A percentile compares a stretch with the other conserved stretches of the same genome.
These are phyloP conservation scores for Fusarium nanum DNA, from an alignment of 2,329 filamentous ascomycete genomes.

Conservation along the genomic window DNA sequence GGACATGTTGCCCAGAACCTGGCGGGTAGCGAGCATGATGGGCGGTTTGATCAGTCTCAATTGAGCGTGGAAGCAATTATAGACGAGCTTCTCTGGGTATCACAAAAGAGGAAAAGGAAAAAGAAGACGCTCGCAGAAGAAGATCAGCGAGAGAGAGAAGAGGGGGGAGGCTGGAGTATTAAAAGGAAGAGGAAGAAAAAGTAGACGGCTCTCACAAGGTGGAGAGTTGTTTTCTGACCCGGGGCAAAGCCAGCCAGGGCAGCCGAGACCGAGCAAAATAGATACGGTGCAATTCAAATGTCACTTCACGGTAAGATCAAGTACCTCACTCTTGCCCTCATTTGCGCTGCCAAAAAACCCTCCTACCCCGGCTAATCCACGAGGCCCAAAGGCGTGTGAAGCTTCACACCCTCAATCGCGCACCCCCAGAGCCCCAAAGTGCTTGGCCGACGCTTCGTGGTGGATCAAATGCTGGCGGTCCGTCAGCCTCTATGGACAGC, in stretches of 20 bases:
- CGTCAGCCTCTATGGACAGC: slow-evolving; percentile 10
- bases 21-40: slow-evolving; percentile 77
- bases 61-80: slow-evolving; percentile 27
- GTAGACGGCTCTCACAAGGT: slow-evolving; percentile 30
- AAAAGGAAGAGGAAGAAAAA: slow-evolving; percentile 44
- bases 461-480: slow-evolving; percentile 15
- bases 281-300: slow-evolving; percentile 34
- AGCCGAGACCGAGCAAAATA: slow-evolving; percentile 40
- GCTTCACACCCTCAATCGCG: slow-evolving; percentile 10
- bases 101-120: slow-evolving; percentile 35
- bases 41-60: slow-evolving; percentile 38
- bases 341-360: slow-evolving; percentile 9
- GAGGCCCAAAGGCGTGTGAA: slow-evolving; percentile 18
- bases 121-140: slow-evolving; percentile 40
- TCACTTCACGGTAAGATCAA: slow-evolving; percentile 30
- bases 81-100: slow-evolving; percentile 48
- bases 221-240: slow-evolving; percentile 47
- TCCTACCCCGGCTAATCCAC: slow-evolving; percentile 28
- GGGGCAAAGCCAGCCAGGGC: slow-evolving; percentile 37
- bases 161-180: slow-evolving; percentile 45
- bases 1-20: slow-evolving; percentile 73
- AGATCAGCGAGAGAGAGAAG: slow-evolving; percentile 28
- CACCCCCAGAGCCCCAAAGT: slow-evolving; percentile 26
- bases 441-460: slow-evolving; percentile 17
- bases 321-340: slow-evolving; percentile 29